A percentile compares a stretch with the other conserved stretches of the same genome.
These are phyloP conservation scores for Adansonia grandidieri DNA, from an alignment of 441 rosid genomes.

Conservation along the genomic window DNA sequence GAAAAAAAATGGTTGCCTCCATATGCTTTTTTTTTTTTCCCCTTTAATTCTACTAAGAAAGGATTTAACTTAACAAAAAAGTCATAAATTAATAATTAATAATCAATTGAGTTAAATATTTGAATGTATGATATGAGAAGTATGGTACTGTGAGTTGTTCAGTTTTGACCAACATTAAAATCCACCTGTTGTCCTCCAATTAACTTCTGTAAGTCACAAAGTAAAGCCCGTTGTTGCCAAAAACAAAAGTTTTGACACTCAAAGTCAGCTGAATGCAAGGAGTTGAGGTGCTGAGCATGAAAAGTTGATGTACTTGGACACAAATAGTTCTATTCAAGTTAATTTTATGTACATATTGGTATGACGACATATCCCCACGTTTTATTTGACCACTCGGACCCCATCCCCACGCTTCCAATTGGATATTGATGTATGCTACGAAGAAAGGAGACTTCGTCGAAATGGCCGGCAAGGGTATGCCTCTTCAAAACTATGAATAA, in stretches of 20 bases:
- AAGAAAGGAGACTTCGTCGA: constrained; percentile 23
- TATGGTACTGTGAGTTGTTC: not conserved
- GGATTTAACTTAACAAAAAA: too few species aligned
- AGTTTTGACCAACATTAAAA: constrained; percentile 12
- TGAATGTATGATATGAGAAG: too few species aligned
- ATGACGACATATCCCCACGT: constrained; percentile 23
- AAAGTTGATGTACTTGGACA: not conserved
- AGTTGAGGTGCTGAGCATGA: not conserved
- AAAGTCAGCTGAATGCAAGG: not conserved
- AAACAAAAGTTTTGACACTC: not conserved
- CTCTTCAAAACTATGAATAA: not conserved
- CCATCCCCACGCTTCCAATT: constrained; percentile 16
- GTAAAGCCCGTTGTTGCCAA: not conserved
- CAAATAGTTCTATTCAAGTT: not conserved
- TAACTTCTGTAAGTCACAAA: not conserved
- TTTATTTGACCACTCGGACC: constrained; percentile 29
- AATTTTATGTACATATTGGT: not conserved
- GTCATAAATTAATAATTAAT: too few species aligned
- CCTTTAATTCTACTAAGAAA: too few species aligned
- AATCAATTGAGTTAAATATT: too few species aligned
- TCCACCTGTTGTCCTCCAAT: not conserved
- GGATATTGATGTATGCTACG: not conserved
- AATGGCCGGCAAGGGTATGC: not conserved
- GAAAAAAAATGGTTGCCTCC: too few species aligned
- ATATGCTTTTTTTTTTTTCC: too few species aligned